Evolutionary conservation across 2,329 filamentous ascomycete genomes (phyloP), one percentile per base, ranked within the genome.

Genomic region (Aspergillus fumigatiaffinis): DNA sequence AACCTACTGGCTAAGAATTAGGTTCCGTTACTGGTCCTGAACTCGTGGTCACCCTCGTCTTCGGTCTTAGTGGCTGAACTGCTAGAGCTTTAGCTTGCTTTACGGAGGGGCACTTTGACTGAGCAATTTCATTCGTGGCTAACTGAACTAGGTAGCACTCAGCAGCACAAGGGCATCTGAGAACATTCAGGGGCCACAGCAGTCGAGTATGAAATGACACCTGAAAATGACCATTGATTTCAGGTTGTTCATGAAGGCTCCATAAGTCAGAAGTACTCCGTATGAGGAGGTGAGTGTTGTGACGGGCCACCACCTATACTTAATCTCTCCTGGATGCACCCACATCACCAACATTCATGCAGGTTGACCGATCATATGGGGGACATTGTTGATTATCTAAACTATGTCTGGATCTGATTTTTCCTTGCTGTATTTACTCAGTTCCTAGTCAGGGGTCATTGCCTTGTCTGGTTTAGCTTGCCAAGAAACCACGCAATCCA

Each of bases 1-100:
- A 47, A 47, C 44, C 48, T 59, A 29, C 50, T 61, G 57, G 51
- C 56, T 55, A 42, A 32, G 51, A 46, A 51, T 61, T 61, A 57
- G 59, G 48, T 52, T 60, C 38, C 48, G 29, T 53, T 59, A 46
- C 47, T 51, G 42, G 42, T 23, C 10, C 8, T 23, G 42, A 9
- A 12, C 42, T 23, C 10, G 42, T 23, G 42, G 20, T 46, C 20
- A 10, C 10, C 21, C n/a, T 26, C n/a, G 41, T 44, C 20, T 44
- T 44, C 20, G 5, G 41, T 44, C 21, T 44, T 44, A 44, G 41
- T 44, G 41, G 41, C 21, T 44, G 41, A 21, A 7, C 20, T 14
- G 44, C 10, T 25, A 23, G 44, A 23, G 44, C 12, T 17, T 38
- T 38, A 38, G 32, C 32, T 17, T 38, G 32, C 32, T 35, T 35